A percentile compares a stretch with the other conserved stretches of the same genome.
These are phyloP conservation scores for Prunella vulgaris DNA, from an alignment of 257 asterid species.

Conservation along the genomic window DNA sequence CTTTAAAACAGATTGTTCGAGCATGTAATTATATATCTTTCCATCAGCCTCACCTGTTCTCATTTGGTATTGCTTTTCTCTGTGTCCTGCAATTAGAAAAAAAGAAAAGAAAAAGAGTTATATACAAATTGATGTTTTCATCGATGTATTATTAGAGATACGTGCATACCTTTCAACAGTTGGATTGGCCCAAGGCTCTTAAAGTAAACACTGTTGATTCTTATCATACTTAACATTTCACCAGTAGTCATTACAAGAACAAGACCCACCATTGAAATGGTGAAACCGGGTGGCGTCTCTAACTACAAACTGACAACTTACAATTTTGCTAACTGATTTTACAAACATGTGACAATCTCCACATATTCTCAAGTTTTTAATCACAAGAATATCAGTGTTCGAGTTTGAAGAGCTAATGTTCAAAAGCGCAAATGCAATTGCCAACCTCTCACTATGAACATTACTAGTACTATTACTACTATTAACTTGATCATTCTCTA, in stretches of 20 bases:
- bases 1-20: too few species aligned
- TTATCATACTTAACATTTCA: conserved; percentile 20
- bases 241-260: conserved; percentile 96
- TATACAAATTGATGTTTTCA: background rate
- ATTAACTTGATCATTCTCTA: conserved; percentile 15
- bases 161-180: background rate
- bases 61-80: background rate
- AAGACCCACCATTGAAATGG: conserved; percentile 65
- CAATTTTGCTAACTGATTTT: conserved; percentile 47
- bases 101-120: background rate
- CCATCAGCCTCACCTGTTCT: too few species aligned
- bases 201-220: too few species aligned
- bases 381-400: conserved; percentile 53
- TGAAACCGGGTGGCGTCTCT: conserved; percentile 93
- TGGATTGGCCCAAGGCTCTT: background rate
- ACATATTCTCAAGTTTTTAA: conserved; percentile 85
- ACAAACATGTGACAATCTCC: conserved; percentile 67
- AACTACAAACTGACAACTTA: conserved; percentile 51
- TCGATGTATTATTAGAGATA: background rate
- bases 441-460: conserved; percentile 82
- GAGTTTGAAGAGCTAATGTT: conserved; percentile 21
- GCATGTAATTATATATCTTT: too few species aligned
- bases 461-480: background rate
- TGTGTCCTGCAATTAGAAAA: background rate
- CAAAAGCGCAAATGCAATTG: conserved; percentile 71